Percentiles rank a stretch among this genome's conserved stretches.
Conservation (phyloP, 75 land plant species). For the Pinus taeda region DNA sequence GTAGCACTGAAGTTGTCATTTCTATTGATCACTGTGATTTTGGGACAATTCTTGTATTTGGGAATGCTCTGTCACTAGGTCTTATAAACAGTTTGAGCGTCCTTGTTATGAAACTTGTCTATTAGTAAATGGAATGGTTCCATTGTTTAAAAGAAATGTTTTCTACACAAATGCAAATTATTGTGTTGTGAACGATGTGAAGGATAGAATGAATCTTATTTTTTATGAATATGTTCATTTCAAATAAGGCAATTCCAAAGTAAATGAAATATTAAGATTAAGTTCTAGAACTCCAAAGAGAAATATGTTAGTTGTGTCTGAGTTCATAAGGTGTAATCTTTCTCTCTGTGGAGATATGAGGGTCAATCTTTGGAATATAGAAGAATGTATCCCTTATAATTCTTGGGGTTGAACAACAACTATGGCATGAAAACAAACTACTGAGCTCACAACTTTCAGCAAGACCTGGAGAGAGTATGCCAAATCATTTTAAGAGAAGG, state of each 20-base stretch:
- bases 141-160: constrained; percentile 52
- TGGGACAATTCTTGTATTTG: too few relatives aligned
- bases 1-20: too few relatives aligned
- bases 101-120: constrained; percentile 63
- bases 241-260: constrained; percentile 39
- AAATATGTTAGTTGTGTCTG: constrained; percentile 74
- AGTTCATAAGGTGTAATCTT: constrained; percentile 66
- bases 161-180: constrained; percentile 66
- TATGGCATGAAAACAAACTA: constrained; percentile 76
- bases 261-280: constrained; percentile 27
- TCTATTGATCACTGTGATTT: too few relatives aligned
- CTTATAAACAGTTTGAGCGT: constrained; percentile 24
- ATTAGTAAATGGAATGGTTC: constrained; percentile 47
- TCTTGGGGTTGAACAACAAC: constrained; percentile 45
- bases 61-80: too few relatives aligned
- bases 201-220: constrained; percentile 64
- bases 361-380: constrained; percentile 73
- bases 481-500: constrained; percentile 45
- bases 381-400: constrained; percentile 39
- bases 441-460: constrained; percentile 64
- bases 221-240: constrained; percentile 71
- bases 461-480: constrained; percentile 65
- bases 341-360: constrained; percentile 70
- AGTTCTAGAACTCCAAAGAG: constrained; percentile 26
- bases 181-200: constrained; percentile 68